phyloP scores from a whole-genome alignment of 2,329 filamentous ascomycete genomes.

The Venturia nashicola region DNA sequence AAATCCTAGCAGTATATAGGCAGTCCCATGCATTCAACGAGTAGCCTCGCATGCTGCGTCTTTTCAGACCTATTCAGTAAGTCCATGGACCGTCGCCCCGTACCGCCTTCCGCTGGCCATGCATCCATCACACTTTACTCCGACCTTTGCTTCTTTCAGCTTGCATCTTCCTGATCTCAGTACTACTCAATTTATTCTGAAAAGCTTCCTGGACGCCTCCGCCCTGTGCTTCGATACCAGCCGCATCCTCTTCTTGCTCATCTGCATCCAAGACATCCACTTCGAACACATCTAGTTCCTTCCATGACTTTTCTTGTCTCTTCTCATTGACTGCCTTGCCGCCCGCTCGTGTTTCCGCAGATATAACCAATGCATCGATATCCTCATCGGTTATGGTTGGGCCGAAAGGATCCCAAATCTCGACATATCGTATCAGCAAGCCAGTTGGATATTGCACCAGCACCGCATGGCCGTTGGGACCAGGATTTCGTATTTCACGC shows the following conservation, averaged over 20 bases:
- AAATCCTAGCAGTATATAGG: not conserved
- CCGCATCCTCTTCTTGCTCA: conserved; percentile 27
- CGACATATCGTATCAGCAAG: conserved; percentile 63
- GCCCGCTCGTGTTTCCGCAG: conserved; percentile 73
- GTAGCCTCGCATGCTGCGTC: conserved; percentile 2
- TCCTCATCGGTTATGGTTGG: conserved; percentile 75
- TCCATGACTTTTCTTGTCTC: conserved; percentile 64
- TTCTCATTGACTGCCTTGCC: conserved; percentile 80
- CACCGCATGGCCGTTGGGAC: conserved; percentile 40
- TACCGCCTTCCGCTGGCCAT: not conserved
- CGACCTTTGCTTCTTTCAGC: conserved; percentile 17
- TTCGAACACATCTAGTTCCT: conserved; percentile 65
- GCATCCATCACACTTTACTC: conserved; percentile 15
- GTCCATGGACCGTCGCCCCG: conserved; percentile 2
- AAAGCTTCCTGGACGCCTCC: conserved; percentile 42
- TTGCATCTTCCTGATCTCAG: conserved; percentile 51
- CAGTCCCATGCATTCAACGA: not conserved
- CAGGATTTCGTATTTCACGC: conserved; percentile 21
- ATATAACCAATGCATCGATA: conserved; percentile 74
- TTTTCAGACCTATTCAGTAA: not conserved
- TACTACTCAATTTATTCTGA: conserved; percentile 81
- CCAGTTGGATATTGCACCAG: conserved; percentile 31
- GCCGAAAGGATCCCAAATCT: conserved; percentile 79
- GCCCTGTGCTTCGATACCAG: conserved; percentile 19
- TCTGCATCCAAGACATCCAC: conserved; percentile 74